Percentiles rank a stretch among this genome's conserved stretches.
Conservation (phyloP, 306 rosid genomes). For the Prunus armeniaca region DNA sequence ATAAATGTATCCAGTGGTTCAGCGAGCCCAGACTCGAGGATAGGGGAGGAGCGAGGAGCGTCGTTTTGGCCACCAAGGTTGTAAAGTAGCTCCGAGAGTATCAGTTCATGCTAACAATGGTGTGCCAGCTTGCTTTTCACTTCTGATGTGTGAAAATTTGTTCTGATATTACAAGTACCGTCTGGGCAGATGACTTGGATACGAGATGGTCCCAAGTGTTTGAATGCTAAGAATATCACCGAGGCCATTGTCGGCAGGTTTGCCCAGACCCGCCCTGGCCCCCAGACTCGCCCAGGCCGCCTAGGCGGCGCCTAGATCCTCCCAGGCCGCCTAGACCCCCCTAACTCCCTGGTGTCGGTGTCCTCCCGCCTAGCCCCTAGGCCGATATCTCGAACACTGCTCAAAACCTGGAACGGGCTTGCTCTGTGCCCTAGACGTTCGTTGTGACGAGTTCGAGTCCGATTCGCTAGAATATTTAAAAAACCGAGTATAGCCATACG, state of each 20-base stretch:
- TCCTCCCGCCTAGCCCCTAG: too few relatives aligned
- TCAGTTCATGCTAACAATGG: not conserved
- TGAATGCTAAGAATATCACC: conserved; percentile 62
- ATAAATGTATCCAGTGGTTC: conserved; percentile 96
- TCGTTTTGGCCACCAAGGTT: conserved; percentile 75
- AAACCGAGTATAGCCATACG: too few relatives aligned
- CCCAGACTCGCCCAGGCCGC: too few relatives aligned
- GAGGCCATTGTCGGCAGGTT: conserved; percentile 80
- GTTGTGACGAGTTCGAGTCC: too few relatives aligned
- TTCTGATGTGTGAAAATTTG: not conserved
- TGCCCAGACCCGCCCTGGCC: too few relatives aligned
- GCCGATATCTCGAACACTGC: too few relatives aligned
- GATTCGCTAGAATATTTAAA: too few relatives aligned
- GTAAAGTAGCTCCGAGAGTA: not conserved
- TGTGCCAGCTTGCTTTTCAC: not conserved
- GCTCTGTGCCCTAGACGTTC: too few relatives aligned
- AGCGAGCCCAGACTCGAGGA: conserved; percentile 47
- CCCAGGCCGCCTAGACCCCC: too few relatives aligned
- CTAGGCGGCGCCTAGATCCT: too few relatives aligned
- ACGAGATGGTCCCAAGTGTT: conserved; percentile 73
- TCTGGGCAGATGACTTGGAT: conserved; percentile 93
- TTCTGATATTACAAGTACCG: conserved; percentile 74
- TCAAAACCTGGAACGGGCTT: too few relatives aligned
- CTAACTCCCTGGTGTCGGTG: too few relatives aligned
- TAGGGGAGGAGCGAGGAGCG: conserved; percentile 68